These are phyloP conservation scores for Iberis amara DNA, from an alignment of 441 rosid genomes.

Conservation along the genomic window DNA sequence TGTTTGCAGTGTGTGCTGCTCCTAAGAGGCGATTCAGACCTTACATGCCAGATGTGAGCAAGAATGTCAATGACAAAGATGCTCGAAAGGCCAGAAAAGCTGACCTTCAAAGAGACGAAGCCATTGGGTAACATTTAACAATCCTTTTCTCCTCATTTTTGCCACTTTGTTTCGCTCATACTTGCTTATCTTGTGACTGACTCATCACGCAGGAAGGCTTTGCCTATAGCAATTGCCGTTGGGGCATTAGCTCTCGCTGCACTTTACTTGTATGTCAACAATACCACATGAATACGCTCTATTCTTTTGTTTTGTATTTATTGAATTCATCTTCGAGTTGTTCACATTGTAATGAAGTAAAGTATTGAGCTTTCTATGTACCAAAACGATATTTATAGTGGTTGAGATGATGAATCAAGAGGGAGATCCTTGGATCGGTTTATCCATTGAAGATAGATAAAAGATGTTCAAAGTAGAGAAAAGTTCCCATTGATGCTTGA, in stretches of 20 bases:
- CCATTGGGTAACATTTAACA: conserved; percentile 52
- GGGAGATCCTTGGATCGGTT: conserved; percentile 69
- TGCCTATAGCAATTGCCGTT: conserved; percentile 65
- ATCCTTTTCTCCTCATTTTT: not conserved
- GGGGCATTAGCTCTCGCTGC: conserved; percentile 67
- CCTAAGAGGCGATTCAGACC: conserved; percentile 81
- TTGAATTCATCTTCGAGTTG: too few relatives aligned
- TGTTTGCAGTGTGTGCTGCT: conserved; percentile 79
- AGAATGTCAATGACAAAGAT: conserved; percentile 50
- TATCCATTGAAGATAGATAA: conserved; percentile 46
- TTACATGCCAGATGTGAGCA: conserved; percentile 51
- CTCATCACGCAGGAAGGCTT: conserved; percentile 47
- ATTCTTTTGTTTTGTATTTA: conserved; percentile 14
- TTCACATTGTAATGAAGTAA: conserved; percentile 6
- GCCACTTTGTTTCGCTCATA: not conserved
- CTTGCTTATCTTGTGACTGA: too few relatives aligned
- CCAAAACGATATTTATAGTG: conserved; percentile 7
- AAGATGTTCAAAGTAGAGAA: conserved; percentile 58
- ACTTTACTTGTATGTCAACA: conserved; percentile 72
- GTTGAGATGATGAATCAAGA: not conserved
- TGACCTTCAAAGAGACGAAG: conserved; percentile 60
- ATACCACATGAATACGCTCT: conserved; percentile 31
- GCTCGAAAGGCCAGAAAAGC: conserved; percentile 74
- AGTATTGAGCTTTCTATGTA: conserved; percentile 23
- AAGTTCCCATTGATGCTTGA: conserved; percentile 48